Percentiles rank a stretch among this genome's conserved stretches.
Evolutionary conservation across 371 early-diverging fungal species (phyloP).

Genomic region (Massospora cicadina): DNA sequence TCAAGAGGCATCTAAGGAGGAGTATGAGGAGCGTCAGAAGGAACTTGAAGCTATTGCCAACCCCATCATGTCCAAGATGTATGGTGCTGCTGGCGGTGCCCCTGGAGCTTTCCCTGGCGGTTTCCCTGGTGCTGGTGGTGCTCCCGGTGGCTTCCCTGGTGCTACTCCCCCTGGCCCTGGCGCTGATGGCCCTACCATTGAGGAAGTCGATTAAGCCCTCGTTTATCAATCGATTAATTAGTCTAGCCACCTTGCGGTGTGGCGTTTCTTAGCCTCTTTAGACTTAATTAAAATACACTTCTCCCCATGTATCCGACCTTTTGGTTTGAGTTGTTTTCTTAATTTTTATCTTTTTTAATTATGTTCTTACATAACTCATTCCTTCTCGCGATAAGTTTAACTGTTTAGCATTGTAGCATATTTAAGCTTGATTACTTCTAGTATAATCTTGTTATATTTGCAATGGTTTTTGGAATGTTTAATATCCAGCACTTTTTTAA

Average conservation of each 20-base stretch:
- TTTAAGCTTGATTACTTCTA: too few relatives aligned
- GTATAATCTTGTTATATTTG: too few relatives aligned
- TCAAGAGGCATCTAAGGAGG: slow-evolving; percentile 84
- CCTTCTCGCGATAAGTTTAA: too few relatives aligned
- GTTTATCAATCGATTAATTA: neutral
- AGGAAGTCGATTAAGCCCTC: slow-evolving; percentile 47
- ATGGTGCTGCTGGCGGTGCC: slow-evolving; percentile 49
- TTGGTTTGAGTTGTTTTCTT: too few relatives aligned
- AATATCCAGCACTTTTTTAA: too few relatives aligned
- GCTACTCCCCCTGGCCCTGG: slow-evolving; percentile 13
- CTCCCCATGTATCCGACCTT: neutral
- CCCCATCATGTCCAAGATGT: slow-evolving; percentile 89
- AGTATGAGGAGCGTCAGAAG: slow-evolving; percentile 83
- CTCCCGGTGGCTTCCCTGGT: slow-evolving; percentile 34
- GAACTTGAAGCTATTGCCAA: slow-evolving; percentile 83
- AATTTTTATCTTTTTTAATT: too few relatives aligned
- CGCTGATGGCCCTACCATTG: slow-evolving; percentile 54
- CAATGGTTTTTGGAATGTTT: too few relatives aligned
- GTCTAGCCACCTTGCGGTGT: neutral
- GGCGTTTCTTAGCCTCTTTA: neutral
- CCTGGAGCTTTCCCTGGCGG: slow-evolving; percentile 41
- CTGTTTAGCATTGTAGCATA: too few relatives aligned
- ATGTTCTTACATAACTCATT: too few relatives aligned
- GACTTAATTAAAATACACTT: neutral
- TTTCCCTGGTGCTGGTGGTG: slow-evolving; percentile 29